These are phyloP conservation scores for Nigrograna mackinnonii DNA, from an alignment of 2,329 filamentous ascomycete species.

Conservation along the genomic window DNA sequence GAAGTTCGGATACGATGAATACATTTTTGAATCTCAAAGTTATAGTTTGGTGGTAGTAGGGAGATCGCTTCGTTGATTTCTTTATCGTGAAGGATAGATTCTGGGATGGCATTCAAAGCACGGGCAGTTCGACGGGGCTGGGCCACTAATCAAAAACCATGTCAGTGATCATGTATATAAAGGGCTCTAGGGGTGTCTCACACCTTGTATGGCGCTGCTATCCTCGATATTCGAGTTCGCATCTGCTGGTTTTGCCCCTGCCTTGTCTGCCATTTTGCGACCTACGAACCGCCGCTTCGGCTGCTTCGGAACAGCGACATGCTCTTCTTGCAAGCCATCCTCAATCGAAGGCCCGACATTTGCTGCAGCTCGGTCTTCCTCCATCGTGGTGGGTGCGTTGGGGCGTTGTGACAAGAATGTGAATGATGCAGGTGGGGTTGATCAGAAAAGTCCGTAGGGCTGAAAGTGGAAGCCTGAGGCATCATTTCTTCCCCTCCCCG, in stretches of 20 bases:
- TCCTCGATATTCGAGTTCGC: conserved; percentile 58
- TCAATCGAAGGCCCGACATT: conserved; percentile 72
- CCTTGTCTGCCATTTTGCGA: conserved; percentile 69
- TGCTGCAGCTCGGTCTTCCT: conserved; percentile 71
- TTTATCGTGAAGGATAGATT: conserved; percentile 77
- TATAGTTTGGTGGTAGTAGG: conserved; percentile 93
- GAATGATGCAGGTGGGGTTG: not conserved
- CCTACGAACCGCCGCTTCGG: conserved; percentile 95
- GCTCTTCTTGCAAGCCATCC: conserved; percentile 61
- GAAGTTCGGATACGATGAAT: conserved; percentile 88
- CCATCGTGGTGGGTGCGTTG: conserved; percentile 56
- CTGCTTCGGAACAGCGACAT: conserved; percentile 60
- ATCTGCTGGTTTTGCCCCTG: conserved; percentile 49
- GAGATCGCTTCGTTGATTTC: conserved; percentile 86
- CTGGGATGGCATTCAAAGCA: conserved; percentile 87
- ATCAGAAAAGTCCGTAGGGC: not conserved
- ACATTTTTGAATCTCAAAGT: conserved; percentile 97
- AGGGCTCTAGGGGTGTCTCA: conserved; percentile 24
- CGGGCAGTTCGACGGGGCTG: conserved; percentile 73
- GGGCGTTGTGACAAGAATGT: not conserved
- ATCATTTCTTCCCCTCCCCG: no score
- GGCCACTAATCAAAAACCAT: conserved; percentile 62
- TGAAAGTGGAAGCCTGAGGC: not conserved
- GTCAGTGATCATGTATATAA: conserved; percentile 10
- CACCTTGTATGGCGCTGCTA: conserved; percentile 71